Conservation (phyloP, 2,329 filamentous ascomycete genomes). For the Coniella vitis region DNA sequence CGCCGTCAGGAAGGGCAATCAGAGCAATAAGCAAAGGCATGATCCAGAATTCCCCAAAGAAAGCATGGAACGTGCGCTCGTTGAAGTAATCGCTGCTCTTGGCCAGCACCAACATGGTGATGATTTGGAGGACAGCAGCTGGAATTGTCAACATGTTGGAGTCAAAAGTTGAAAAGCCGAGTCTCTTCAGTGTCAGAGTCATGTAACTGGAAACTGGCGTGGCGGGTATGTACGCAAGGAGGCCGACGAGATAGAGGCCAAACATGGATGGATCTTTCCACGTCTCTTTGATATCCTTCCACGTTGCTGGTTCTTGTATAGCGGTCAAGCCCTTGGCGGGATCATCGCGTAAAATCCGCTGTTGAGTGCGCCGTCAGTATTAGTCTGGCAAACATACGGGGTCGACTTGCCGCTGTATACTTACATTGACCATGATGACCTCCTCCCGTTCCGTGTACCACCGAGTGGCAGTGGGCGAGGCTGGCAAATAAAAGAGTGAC, state of each 20-base stretch:
- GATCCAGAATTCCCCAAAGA: conserved; percentile 46
- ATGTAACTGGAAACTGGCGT: conserved; percentile 43
- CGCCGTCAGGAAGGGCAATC: conserved; percentile 39
- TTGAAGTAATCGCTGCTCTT: conserved; percentile 49
- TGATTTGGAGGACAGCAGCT: conserved; percentile 47
- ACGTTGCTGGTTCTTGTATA: conserved; percentile 35
- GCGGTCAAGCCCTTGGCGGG: conserved; percentile 45
- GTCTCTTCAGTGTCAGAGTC: conserved; percentile 47
- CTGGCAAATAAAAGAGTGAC: conserved; percentile 54
- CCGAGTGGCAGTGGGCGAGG: conserved; percentile 59
- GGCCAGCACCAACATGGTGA: conserved; percentile 48
- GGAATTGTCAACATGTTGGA: conserved; percentile 59
- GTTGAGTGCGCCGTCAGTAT: background rate
- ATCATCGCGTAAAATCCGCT: conserved; percentile 45
- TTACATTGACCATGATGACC: conserved; percentile 58
- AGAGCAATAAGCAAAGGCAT: conserved; percentile 46
- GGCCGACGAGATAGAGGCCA: conserved; percentile 43
- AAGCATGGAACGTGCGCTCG: conserved; percentile 45
- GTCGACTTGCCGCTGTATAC: background rate
- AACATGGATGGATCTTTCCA: conserved; percentile 41
- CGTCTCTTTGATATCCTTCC: conserved; percentile 35
- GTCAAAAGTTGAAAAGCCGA: conserved; percentile 52
- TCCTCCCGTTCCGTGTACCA: conserved; percentile 65
- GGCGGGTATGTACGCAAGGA: conserved; percentile 43
- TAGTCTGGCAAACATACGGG: background rate